Percentiles rank a stretch among this genome's conserved stretches.
These are phyloP conservation scores for Neurospora terricola DNA, from an alignment of 495 filamentous ascomycete species.

Conservation along the genomic window DNA sequence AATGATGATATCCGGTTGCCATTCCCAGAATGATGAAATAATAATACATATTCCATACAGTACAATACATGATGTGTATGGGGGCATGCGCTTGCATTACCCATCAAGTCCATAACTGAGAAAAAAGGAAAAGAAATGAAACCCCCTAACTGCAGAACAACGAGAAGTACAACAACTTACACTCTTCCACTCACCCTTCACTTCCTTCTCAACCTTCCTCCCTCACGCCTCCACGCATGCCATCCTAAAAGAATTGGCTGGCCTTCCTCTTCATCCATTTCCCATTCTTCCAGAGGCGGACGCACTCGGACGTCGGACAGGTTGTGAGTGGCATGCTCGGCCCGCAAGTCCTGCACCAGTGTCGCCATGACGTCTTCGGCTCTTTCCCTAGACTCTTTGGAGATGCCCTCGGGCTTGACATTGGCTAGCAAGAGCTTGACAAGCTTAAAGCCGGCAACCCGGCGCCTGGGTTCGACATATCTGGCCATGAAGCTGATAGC, in stretches of 20 bases:
- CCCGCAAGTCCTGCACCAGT: neutral
- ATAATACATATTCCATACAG: neutral
- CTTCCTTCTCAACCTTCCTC: neutral
- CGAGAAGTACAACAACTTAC: neutral
- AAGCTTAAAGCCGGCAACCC: neutral
- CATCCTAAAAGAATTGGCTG: neutral
- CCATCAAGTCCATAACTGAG: neutral
- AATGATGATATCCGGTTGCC: too few species aligned
- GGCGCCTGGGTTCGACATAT: neutral
- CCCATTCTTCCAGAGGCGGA: neutral
- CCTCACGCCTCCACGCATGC: neutral
- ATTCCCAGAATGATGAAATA: neutral
- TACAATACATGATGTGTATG: neutral
- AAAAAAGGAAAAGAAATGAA: neutral
- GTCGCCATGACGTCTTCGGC: neutral
- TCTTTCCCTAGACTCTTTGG: neutral
- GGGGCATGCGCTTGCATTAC: neutral
- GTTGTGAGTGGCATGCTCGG: neutral
- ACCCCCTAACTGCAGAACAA: neutral
- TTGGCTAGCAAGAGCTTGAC: neutral
- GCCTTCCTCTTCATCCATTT: neutral
- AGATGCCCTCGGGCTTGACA: neutral
- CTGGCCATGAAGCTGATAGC: neutral
- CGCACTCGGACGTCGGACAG: neutral
- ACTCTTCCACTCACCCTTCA: neutral